Base-by-base conservation (phyloP, 2,329 filamentous ascomycete genomes). In the Aspergillus persii region DNA sequence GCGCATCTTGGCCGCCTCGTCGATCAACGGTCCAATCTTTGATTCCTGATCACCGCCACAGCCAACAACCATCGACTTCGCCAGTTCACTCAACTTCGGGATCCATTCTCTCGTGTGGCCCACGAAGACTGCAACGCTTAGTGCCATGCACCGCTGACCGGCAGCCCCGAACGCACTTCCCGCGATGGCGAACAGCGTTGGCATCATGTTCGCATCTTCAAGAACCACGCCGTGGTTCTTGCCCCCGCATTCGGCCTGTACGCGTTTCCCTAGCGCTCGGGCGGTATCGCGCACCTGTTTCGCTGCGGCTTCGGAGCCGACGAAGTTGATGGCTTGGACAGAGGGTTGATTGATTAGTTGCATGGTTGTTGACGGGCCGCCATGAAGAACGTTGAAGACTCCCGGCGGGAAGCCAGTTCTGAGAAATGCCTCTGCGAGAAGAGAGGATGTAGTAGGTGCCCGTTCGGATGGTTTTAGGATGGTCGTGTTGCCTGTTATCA, bases 211-310 rank as follows among this genome's bases (percentile, higher is more conserved):
- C 76, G 81, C 84, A 71, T 89, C 86, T 2, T 85, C 85, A 30
- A 88, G 76, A 15, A 89, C 79, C 48, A 84, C 83, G 39, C 84
- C 85, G 70, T 89, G 86, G 76, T 89, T 89, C 79, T 89, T 89
- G 7, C 86, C 86, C 15, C 86, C 86, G 56, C 88, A 74, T 73
- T 89, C 88, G 65, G 86, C 86, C 71, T 89, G 86, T 9, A 87
- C 83, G 61, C 86, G 83, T 77, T 88, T 89, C 59, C 86, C 86
- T 52, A 86, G 83, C 62, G 84, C 84, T 7, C 83, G 84, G 6
- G 81, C 84, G 50, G 85, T 82, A 50, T 80, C 77, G 76, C 82
- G 87, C 72, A 89, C 88, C 74, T 88, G 88, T 68, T 88, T 84
- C 39, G 86, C 86, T 6, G 85, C 86, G 66, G 82, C 81, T 77